Evolutionary conservation across 495 filamentous ascomycete genomes (phyloP), one percentile per base, ranked within the genome.

Genomic region (Xylaria grammica): DNA sequence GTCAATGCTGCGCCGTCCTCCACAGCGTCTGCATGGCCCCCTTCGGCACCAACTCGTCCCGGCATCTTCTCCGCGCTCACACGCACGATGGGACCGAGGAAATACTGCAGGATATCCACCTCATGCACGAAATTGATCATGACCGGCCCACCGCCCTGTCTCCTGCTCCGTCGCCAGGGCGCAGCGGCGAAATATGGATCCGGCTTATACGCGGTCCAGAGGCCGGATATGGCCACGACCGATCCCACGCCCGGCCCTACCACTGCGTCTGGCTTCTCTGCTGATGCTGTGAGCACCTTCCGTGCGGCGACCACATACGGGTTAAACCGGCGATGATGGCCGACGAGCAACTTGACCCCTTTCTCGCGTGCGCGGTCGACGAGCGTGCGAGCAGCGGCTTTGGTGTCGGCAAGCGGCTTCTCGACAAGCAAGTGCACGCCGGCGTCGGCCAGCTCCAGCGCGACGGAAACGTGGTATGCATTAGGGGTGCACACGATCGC

Each of bases 401-500:
- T 71, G 38, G 74, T 74, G 6, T 82, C 78, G 44, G 80, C 79
- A 29, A 88, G 72, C 4, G 86, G 86, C 59, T 88, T 88, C 68
- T 88, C 86, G 38, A 87, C 77, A 22, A 89, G 77, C 19, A 87
- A 75, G 66, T 86, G 81, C 42, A 88, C 74, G 1, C 80, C 82
- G 11, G 69, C 77, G 0, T 75, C 65, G 15, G 86, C 76, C 11
- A 87, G 78, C 44, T 83, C 76, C 22, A 81, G 79, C 5, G 83
- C 71, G 15, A 87, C 62, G 11, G 79, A 61, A 22, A 86, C 84
- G 66, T 87, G 86, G 1, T 81, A 84, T 68, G 81, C 74, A 63
- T 87, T 89, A 5, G 86, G 86, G 1, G 85, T 88, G 74, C 83
- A 86, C 57, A 88, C 78, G 27, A 87, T 84, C 17, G 85, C 85